Base-by-base conservation (phyloP, 805 yeast species). In the Tetrapisispora iriomotensis region DNA sequence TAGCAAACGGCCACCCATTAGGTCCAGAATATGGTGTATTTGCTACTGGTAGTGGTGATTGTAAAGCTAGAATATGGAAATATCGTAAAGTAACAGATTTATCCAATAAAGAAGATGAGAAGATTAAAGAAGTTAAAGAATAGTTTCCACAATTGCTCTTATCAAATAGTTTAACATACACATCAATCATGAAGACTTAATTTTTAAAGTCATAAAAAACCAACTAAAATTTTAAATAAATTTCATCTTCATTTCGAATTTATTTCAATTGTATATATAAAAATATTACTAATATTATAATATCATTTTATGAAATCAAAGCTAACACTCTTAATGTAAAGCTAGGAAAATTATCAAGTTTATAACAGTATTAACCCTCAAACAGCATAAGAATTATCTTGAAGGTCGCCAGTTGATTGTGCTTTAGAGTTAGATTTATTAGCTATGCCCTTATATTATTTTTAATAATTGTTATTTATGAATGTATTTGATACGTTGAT, bases 11-110 rank as follows among this genome's bases (percentile, higher is more conserved):
- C 45, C 79, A 85, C 45, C 68, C 70, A 42, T 71, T 73, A 45
- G 82, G 80, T 36, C 51, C 55, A 23, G 51, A 57, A 26, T 73
- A 73, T 45, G 90, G 94, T 36, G 79, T 85, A 52, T 92, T 90
- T 69, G 97, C 97, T 40, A 88, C 97, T 12, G 97, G 97, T 41
- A 75, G 86, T 64, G 98, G 97, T 61, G 97, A 90, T 65, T 90
- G 95, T 64, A 84, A 88, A 60, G 97, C 97, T 29, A 77, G 96
- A 64, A 83, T 90, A 56, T 90, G 98, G 98, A 76, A 82, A 61
- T 86, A 86, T 82, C 77, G 48, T 14, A 52, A 48, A 39, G 22
- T 31, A 14, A 33, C 40, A 20, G 40, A 30, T 33, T 36, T 40
- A 25, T 37, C 34, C 20, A 20, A 36, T 14, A 28, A 25, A 4